Conservation (phyloP, 2,329 filamentous ascomycete species). For the Tolypocladium ophioglossoides region DNA sequence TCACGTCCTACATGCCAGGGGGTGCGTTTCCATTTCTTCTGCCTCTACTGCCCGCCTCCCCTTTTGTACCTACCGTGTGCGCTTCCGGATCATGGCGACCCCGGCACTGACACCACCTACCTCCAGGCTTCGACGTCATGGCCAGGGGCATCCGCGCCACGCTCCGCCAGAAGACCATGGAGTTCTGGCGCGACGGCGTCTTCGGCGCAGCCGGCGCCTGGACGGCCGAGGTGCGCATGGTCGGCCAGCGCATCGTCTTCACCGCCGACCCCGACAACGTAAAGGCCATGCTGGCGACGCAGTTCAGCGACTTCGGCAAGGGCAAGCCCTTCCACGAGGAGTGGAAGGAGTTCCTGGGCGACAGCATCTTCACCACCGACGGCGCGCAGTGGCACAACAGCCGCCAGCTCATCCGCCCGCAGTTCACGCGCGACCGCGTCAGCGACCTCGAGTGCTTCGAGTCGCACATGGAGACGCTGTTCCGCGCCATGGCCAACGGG, state of each 20-base stretch:
- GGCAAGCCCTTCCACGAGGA: conserved; percentile 63
- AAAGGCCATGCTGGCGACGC: conserved; percentile 75
- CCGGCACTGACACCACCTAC: not conserved
- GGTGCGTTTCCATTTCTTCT: conserved; percentile 23
- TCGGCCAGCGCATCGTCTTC: conserved; percentile 53
- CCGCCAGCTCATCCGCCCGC: conserved; percentile 72
- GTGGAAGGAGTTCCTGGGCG: conserved; percentile 65
- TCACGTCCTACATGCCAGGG: conserved; percentile 30
- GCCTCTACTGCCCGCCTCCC: not conserved
- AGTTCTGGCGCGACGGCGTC: conserved; percentile 50
- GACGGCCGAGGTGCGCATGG: conserved; percentile 49
- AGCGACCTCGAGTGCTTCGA: conserved; percentile 77
- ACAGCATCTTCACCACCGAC: conserved; percentile 72
- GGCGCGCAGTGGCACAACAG: conserved; percentile 68
- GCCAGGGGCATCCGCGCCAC: conserved; percentile 42
- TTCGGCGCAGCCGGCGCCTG: conserved; percentile 26
- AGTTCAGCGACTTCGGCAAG: conserved; percentile 78
- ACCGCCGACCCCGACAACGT: conserved; percentile 83
- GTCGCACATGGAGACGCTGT: conserved; percentile 62
- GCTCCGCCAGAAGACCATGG: conserved; percentile 42
- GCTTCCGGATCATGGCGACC: no score
- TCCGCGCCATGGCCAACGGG: conserved; percentile 53
- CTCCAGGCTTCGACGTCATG: conserved; percentile 52
- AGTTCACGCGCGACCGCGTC: conserved; percentile 78
- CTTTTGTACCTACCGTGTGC: no score